Conservation (phyloP, 768 basidiomycete genomes). For the Russula emetica region DNA sequence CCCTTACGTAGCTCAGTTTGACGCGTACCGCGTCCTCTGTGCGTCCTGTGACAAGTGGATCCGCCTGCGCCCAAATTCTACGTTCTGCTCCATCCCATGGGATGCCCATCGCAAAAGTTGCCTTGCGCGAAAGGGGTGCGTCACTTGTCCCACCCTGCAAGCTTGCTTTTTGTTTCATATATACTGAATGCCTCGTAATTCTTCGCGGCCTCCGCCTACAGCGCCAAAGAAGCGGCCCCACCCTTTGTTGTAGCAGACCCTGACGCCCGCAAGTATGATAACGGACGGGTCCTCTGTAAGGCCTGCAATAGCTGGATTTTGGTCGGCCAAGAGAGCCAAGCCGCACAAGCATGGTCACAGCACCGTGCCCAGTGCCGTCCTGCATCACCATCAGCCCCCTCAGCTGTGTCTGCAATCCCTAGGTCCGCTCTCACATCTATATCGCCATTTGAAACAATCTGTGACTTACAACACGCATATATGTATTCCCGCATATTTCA, state of each 20-base stretch:
- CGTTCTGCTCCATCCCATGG: slow-evolving; percentile 86
- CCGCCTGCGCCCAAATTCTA: slow-evolving; percentile 77
- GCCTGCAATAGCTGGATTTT: slow-evolving; percentile 66
- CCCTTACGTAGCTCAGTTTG: slow-evolving; percentile 75
- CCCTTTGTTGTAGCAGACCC: slow-evolving; percentile 55
- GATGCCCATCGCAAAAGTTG: slow-evolving; percentile 82
- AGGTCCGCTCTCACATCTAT: slow-evolving; percentile 2
- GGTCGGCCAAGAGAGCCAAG: slow-evolving; percentile 59
- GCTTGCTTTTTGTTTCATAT: not conserved
- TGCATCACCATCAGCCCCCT: slow-evolving; percentile 23
- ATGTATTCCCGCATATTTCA: not conserved
- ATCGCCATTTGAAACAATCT: not conserved
- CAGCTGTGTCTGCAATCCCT: slow-evolving; percentile 17
- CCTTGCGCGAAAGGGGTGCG: slow-evolving; percentile 71
- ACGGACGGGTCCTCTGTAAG: slow-evolving; percentile 65
- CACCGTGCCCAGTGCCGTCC: slow-evolving; percentile 57
- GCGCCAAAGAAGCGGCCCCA: slow-evolving; percentile 54
- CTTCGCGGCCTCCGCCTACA: slow-evolving; percentile 32
- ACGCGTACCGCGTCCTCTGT: slow-evolving; percentile 75
- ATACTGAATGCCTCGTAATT: slow-evolving; percentile 30
- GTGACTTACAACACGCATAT: not conserved
- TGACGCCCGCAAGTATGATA: slow-evolving; percentile 69
- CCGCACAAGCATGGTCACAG: slow-evolving; percentile 61
- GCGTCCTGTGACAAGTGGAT: slow-evolving; percentile 84
- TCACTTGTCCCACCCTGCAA: slow-evolving; percentile 9